Percentiles rank a stretch among this genome's conserved stretches.
These are phyloP conservation scores for Lichtheimia hyalospora DNA, from an alignment of 371 early-diverging fungal genomes.

Conservation along the genomic window DNA sequence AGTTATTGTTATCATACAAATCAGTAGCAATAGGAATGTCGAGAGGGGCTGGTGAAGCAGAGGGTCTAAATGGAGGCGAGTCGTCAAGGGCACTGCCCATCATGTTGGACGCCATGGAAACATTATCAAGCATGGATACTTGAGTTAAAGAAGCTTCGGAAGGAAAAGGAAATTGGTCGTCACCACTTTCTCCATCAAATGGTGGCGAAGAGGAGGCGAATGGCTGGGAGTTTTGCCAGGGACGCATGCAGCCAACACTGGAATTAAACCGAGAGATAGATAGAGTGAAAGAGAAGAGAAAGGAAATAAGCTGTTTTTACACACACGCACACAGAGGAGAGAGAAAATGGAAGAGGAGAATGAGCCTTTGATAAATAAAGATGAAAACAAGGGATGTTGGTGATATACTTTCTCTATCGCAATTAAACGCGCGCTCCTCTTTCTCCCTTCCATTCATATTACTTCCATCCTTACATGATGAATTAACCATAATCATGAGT, in stretches of 20 bases:
- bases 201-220: background rate
- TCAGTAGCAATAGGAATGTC: background rate
- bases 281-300: background rate
- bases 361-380: background rate
- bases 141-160: constrained; percentile 29
- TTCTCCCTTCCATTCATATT: too few species aligned
- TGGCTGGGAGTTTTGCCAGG: too few species aligned
- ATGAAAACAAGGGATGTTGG: background rate
- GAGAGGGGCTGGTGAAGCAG: background rate
- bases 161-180: constrained; percentile 5
- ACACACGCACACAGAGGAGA: too few species aligned
- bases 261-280: too few species aligned
- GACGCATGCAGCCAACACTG: too few species aligned
- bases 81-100: background rate
- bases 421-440: too few species aligned
- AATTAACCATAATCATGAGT: too few species aligned
- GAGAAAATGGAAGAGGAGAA: background rate
- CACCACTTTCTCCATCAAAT: constrained; percentile 5
- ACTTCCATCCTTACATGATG: too few species aligned
- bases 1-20: background rate
- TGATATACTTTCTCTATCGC: too few species aligned
- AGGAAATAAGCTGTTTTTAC: background rate
- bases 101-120: constrained; percentile 1
- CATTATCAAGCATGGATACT: constrained; percentile 28
- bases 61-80: constrained; percentile 4